These are phyloP conservation scores for Russula ochroleuca DNA, from an alignment of 768 basidiomycete genomes.

Conservation along the genomic window DNA sequence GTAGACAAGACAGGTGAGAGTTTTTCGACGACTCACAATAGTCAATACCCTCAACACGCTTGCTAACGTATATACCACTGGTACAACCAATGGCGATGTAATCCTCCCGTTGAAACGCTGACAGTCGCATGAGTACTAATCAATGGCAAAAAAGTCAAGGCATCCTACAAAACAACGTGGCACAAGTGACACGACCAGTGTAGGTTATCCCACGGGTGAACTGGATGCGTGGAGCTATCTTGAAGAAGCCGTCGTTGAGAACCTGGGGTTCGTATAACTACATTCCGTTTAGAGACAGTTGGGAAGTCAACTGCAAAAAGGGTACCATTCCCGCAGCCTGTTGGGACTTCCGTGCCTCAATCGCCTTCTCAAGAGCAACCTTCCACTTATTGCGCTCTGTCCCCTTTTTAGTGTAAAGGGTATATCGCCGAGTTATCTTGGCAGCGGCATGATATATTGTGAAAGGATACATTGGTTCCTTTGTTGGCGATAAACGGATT, in stretches of 20 bases:
- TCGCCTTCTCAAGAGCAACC: not conserved
- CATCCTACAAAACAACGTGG: not conserved
- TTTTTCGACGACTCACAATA: slow-evolving; percentile 1
- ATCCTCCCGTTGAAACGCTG: not conserved
- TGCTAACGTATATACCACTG: slow-evolving; percentile 3
- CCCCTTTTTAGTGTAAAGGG: not conserved
- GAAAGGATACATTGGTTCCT: not conserved
- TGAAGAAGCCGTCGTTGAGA: slow-evolving; percentile 9
- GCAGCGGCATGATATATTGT: slow-evolving; percentile 4
- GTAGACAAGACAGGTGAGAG: not conserved
- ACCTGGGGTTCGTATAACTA: slow-evolving; percentile 1
- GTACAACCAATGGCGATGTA: slow-evolving; percentile 10
- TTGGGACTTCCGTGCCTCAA: not conserved
- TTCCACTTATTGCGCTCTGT: slow-evolving; percentile 8
- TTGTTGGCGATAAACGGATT: not conserved
- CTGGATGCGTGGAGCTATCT: slow-evolving; percentile 1
- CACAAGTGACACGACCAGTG: not conserved
- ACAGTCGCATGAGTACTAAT: not conserved
- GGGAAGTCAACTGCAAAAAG: not conserved
- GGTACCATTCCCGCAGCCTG: not conserved
- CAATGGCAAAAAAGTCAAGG: not conserved
- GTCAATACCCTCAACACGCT: not conserved
- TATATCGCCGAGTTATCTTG: slow-evolving; percentile 9
- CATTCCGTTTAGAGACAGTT: not conserved
- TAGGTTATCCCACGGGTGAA: not conserved